These are phyloP conservation scores for Williopsis jadinii DNA, from an alignment of 1,139 yeast species.

Conservation along the genomic window DNA sequence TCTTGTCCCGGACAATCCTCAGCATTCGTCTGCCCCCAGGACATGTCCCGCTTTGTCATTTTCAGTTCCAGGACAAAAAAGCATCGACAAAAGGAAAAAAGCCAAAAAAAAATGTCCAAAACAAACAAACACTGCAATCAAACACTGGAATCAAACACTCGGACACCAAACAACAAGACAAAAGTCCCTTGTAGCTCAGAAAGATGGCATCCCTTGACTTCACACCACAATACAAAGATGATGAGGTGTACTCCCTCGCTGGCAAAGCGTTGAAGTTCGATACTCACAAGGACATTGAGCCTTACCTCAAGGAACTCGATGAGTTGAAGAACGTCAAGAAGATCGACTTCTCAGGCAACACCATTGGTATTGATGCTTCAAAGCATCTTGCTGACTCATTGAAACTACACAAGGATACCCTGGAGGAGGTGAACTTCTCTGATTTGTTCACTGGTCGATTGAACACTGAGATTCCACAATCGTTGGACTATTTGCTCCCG, in stretches of 20 bases:
- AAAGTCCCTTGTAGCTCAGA: too few relatives aligned
- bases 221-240: conserved; percentile 23
- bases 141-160: not conserved
- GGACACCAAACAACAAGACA: not conserved
- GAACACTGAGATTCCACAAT: conserved; percentile 88
- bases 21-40: too few relatives aligned
- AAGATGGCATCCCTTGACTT: conserved; percentile 32
- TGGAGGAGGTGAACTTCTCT: conserved; percentile 70
- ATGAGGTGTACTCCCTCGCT: conserved; percentile 49
- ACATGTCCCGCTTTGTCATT: too few relatives aligned
- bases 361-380: conserved; percentile 89
- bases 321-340: conserved; percentile 39
- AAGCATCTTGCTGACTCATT: conserved; percentile 61
- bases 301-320: conserved; percentile 49
- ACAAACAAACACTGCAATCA: too few relatives aligned
- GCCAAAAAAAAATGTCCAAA: too few relatives aligned
- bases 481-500: conserved; percentile 66
- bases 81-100: too few relatives aligned
- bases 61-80: too few relatives aligned
- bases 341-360: conserved; percentile 85
- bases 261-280: conserved; percentile 77
- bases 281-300: conserved; percentile 62
- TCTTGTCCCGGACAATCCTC: too few relatives aligned
- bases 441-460: conserved; percentile 93
- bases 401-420: conserved; percentile 36